These are phyloP conservation scores for Phytophthora cryptogea DNA, from an alignment of 352 stramenopile genomes.

Conservation along the genomic window DNA sequence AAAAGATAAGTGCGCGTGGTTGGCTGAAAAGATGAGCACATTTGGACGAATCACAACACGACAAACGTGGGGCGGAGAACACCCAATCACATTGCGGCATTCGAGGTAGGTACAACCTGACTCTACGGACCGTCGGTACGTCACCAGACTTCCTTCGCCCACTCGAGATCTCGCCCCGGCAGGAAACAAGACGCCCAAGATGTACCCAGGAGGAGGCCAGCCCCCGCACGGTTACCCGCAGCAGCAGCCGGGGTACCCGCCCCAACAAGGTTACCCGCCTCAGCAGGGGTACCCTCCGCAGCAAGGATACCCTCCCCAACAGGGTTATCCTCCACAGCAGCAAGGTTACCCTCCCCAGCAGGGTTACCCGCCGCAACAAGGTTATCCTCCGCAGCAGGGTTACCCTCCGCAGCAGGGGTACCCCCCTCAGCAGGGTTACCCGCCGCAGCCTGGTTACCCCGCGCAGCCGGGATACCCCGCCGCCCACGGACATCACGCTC, in stretches of 20 bases:
- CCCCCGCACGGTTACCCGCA: conserved; percentile 32
- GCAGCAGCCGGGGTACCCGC: conserved; percentile 37
- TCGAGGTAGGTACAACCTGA: conserved; percentile 17
- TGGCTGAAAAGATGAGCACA: neutral
- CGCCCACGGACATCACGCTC: conserved; percentile 33
- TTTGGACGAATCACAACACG: conserved; percentile 10
- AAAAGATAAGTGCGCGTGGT: neutral
- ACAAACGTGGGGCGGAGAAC: neutral
- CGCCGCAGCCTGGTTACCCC: conserved; percentile 38
- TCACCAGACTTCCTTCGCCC: conserved; percentile 2
- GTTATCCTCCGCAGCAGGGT: conserved; percentile 37
- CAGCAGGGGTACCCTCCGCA: conserved; percentile 26
- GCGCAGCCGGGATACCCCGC: conserved; percentile 41
- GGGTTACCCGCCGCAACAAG: conserved; percentile 35
- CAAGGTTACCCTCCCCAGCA: conserved; percentile 38
- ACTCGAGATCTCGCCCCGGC: neutral
- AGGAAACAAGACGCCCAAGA: conserved; percentile 12
- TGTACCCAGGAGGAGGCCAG: conserved; percentile 33
- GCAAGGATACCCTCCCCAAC: conserved; percentile 40
- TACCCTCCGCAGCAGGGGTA: conserved; percentile 43
- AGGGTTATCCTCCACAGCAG: conserved; percentile 41
- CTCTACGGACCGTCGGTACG: conserved; percentile 14
- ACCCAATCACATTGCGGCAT: conserved; percentile 13
- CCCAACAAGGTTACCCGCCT: conserved; percentile 39
- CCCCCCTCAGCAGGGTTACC: conserved; percentile 39